These are phyloP conservation scores for Atalantia buxifolia DNA, from an alignment of 345 rosid genomes.

Conservation along the genomic window DNA sequence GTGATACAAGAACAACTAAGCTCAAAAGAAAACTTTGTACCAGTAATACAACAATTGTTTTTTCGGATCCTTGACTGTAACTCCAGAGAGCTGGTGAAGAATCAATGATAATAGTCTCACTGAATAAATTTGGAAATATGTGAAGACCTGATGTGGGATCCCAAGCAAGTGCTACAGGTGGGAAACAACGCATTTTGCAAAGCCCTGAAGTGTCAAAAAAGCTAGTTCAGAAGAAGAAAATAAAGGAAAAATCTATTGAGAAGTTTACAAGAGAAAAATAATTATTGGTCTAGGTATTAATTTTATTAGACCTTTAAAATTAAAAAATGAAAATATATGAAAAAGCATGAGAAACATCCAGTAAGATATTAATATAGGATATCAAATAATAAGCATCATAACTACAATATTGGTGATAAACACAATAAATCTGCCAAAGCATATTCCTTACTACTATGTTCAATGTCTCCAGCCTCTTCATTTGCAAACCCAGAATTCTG, in stretches of 20 bases:
- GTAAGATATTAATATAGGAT: neutral
- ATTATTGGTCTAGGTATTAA: neutral
- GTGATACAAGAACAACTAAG: neutral
- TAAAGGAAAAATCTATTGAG: conserved; percentile 1
- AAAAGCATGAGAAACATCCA: neutral
- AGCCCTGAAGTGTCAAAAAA: conserved; percentile 55
- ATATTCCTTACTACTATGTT: conserved; percentile 60
- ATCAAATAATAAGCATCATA: neutral
- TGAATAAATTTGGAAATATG: conserved; percentile 63
- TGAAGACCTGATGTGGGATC: conserved; percentile 83
- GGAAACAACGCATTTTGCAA: conserved; percentile 97
- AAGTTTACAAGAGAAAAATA: neutral
- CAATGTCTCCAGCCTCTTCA: conserved; percentile 71
- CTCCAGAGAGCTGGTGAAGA: conserved; percentile 85
- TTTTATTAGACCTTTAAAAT: neutral
- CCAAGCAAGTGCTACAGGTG: conserved; percentile 98
- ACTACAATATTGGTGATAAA: neutral
- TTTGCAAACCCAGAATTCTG: conserved; percentile 64
- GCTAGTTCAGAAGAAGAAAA: conserved; percentile 17
- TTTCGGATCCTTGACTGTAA: conserved; percentile 59
- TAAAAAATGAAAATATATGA: neutral
- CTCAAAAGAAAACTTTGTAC: conserved; percentile 31
- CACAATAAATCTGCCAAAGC: neutral
- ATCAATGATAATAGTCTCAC: conserved; percentile 69
- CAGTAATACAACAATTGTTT: conserved; percentile 72